Conservation (phyloP, 257 asterid genomes). For the Solanum tarijense region DNA sequence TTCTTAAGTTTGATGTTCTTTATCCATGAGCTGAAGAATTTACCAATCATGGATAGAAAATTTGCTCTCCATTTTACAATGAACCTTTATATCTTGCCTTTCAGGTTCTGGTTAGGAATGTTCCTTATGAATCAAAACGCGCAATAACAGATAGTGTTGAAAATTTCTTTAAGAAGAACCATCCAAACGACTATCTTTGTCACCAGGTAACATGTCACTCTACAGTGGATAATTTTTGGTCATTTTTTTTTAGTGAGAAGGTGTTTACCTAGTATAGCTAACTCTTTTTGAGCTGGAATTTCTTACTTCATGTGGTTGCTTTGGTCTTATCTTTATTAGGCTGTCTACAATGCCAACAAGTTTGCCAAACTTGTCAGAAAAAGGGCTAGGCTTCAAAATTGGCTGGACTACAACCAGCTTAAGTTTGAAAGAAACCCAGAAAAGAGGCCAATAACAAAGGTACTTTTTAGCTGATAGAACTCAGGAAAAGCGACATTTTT, state of each 20-base stretch:
- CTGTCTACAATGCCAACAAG: conserved; percentile 80
- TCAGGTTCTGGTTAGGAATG: conserved; percentile 90
- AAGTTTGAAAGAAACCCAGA: conserved; percentile 83
- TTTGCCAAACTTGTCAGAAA: conserved; percentile 60
- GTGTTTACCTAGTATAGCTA: neutral
- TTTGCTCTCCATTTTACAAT: neutral
- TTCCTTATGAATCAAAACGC: conserved; percentile 67
- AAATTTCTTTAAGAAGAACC: conserved; percentile 65
- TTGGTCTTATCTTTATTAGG: conserved; percentile 30
- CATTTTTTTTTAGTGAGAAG: neutral
- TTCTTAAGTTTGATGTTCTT: neutral
- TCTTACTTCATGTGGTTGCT: conserved; percentile 2
- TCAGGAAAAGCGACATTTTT: neutral
- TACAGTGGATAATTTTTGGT: neutral
- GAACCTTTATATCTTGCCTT: neutral
- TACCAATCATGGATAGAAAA: neutral
- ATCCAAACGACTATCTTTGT: conserved; percentile 80
- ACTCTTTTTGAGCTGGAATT: neutral
- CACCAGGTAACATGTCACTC: conserved; percentile 63
- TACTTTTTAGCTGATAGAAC: conserved; percentile 8
- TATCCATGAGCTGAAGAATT: neutral
- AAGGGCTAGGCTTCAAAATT: conserved; percentile 74
- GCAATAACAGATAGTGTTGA: conserved; percentile 66
- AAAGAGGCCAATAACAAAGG: conserved; percentile 78
- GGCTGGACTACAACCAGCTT: conserved; percentile 89